Evolutionary conservation across 2,329 filamentous ascomycete genomes (phyloP).

Genomic region (Ophiostoma sp.): DNA sequence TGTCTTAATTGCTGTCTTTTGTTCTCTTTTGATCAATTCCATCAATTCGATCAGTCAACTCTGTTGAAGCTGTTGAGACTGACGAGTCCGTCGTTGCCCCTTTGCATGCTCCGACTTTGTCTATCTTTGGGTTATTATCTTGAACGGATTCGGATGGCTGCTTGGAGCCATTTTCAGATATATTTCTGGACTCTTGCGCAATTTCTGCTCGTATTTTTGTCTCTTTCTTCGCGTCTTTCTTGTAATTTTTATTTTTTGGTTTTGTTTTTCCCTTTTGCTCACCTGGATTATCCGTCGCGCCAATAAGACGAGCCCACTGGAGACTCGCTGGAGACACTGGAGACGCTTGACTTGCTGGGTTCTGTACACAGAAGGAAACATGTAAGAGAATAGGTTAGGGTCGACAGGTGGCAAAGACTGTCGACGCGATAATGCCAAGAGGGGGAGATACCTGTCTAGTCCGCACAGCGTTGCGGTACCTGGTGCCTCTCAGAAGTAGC

Average conservation of each 20-base stretch:
- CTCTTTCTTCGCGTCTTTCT: neutral
- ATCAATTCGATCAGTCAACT: neutral
- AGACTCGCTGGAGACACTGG: neutral
- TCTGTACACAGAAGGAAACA: conserved; percentile 1
- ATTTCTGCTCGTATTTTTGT: neutral
- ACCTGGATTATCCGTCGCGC: neutral
- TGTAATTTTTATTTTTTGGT: neutral
- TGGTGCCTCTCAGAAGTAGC: neutral
- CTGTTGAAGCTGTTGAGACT: neutral
- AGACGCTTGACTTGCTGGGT: neutral
- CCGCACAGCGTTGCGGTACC: neutral
- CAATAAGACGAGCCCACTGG: conserved; percentile 1
- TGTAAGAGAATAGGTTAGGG: conserved; percentile 13
- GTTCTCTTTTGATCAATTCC: neutral
- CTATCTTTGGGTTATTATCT: neutral
- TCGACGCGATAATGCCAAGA: conserved; percentile 2
- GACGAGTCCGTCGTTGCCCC: too few species aligned
- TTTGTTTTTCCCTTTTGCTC: neutral
- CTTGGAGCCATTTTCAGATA: neutral
- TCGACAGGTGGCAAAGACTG: neutral
- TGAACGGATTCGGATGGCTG: neutral
- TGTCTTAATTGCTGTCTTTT: neutral
- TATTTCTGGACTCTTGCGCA: neutral
- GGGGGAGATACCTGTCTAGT: conserved; percentile 11
- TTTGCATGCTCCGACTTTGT: neutral